These are phyloP conservation scores for Gossypium mustelinum DNA, from an alignment of 345 rosid species.

Conservation along the genomic window DNA sequence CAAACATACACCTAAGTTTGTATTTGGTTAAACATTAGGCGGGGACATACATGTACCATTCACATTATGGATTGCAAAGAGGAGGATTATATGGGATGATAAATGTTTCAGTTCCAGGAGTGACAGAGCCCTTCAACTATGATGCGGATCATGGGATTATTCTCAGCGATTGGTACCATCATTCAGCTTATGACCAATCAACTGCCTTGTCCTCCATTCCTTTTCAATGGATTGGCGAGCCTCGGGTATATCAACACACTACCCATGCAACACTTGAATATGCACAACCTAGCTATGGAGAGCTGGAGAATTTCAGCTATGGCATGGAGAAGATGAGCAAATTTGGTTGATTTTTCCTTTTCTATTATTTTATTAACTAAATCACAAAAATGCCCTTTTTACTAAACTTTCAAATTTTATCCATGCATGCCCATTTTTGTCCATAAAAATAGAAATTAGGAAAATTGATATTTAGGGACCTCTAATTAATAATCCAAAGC, in stretches of 20 bases:
- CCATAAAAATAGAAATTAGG: too few species aligned
- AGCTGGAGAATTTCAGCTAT: too few species aligned
- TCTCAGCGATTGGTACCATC: conserved; percentile 74
- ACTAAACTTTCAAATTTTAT: too few species aligned
- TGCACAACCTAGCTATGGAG: too few species aligned
- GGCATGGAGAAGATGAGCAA: too few species aligned
- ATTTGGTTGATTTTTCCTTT: too few species aligned
- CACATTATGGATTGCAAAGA: conserved; percentile 79
- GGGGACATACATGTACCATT: conserved; percentile 66
- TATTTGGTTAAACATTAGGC: conserved; percentile 33
- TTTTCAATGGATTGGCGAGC: conserved; percentile 76
- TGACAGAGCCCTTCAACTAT: conserved; percentile 54
- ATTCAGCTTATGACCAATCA: conserved; percentile 52
- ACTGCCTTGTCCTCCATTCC: conserved; percentile 49
- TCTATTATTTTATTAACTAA: too few species aligned
- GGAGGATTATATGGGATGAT: conserved; percentile 68
- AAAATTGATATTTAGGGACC: too few species aligned
- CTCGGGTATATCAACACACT: conserved; percentile 22
- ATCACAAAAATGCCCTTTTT: too few species aligned
- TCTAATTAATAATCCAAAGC: too few species aligned
- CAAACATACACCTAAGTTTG: neutral
- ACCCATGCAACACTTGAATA: too few species aligned
- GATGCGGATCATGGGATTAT: conserved; percentile 59
- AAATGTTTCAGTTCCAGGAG: conserved; percentile 41
- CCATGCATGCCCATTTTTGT: too few species aligned